phyloP scores from a whole-genome alignment of 2,329 filamentous ascomycete genomes.

The Epichloe coenophiala region DNA sequence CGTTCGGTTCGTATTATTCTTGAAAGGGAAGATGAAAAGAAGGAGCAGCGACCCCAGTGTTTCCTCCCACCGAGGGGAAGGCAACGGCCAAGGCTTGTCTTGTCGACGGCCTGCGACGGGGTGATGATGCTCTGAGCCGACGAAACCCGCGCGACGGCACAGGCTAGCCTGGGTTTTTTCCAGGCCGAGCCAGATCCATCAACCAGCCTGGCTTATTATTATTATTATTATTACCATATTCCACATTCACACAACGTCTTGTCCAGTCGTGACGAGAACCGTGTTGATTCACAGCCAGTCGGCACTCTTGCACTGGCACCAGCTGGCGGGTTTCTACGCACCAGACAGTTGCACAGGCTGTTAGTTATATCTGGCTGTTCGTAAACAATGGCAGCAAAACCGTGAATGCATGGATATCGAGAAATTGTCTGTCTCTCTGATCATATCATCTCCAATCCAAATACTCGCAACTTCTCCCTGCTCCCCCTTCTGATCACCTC shows the following conservation, averaged over 20 bases:
- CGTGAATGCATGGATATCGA: background rate
- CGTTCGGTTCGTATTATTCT: background rate
- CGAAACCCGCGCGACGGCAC: conserved; percentile 13
- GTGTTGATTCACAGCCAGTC: background rate
- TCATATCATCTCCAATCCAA: background rate
- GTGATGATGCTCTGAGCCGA: conserved; percentile 19
- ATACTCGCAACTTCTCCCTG: background rate
- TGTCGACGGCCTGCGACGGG: conserved; percentile 6
- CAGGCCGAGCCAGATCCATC: background rate
- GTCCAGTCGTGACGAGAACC: background rate
- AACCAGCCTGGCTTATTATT: too few relatives aligned
- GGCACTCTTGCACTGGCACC: background rate
- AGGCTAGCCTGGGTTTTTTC: background rate
- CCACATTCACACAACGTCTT: background rate
- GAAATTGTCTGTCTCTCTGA: background rate
- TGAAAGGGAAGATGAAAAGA: background rate
- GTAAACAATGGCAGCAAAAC: background rate
- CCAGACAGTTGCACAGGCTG: background rate
- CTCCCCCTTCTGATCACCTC: background rate
- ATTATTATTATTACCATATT: conserved; percentile 19
- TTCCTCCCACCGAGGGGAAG: background rate
- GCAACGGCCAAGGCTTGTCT: conserved; percentile 1
- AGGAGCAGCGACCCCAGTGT: background rate
- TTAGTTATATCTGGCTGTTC: background rate
- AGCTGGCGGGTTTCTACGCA: background rate